Percentiles rank a stretch among this genome's conserved stretches.
These are phyloP conservation scores for Clonostachys sp. DNA, from an alignment of 2,329 filamentous ascomycete species.

Conservation along the genomic window DNA sequence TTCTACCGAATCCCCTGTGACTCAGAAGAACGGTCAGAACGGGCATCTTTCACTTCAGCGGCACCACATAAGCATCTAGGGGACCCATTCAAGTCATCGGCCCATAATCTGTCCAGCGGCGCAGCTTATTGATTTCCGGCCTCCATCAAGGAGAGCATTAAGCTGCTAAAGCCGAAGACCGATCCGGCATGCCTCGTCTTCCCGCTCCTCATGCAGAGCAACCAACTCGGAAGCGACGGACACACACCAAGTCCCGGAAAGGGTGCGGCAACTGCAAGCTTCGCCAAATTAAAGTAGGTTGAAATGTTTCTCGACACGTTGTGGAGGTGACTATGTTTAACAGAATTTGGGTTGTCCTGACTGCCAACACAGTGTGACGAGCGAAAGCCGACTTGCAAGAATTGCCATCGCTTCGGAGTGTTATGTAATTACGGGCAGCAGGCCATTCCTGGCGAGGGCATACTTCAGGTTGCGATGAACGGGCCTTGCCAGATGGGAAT, in stretches of 20 bases:
- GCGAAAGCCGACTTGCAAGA: not conserved
- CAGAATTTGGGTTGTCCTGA: not conserved
- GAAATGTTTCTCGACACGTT: not conserved
- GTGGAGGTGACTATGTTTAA: not conserved
- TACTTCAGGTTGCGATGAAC: too few relatives aligned
- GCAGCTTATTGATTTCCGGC: not conserved
- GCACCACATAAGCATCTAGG: not conserved
- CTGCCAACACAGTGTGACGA: not conserved
- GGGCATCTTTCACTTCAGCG: not conserved
- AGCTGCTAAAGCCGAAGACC: not conserved
- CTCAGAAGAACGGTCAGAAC: too few relatives aligned
- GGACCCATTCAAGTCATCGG: not conserved
- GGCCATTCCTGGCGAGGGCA: too few relatives aligned
- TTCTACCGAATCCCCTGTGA: too few relatives aligned
- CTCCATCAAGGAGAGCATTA: not conserved
- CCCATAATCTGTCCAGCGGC: not conserved
- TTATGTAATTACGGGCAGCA: not conserved
- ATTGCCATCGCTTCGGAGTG: not conserved
- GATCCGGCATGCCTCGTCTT: not conserved
- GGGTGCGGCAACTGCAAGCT: not conserved
- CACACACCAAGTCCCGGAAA: not conserved
- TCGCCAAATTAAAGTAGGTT: not conserved
- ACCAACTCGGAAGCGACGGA: not conserved
- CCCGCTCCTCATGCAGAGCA: not conserved
- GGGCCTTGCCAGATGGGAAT: too few relatives aligned